Conservation (phyloP, 2,329 filamentous ascomycete species). For the Neopestalotiopsis sp. region DNA sequence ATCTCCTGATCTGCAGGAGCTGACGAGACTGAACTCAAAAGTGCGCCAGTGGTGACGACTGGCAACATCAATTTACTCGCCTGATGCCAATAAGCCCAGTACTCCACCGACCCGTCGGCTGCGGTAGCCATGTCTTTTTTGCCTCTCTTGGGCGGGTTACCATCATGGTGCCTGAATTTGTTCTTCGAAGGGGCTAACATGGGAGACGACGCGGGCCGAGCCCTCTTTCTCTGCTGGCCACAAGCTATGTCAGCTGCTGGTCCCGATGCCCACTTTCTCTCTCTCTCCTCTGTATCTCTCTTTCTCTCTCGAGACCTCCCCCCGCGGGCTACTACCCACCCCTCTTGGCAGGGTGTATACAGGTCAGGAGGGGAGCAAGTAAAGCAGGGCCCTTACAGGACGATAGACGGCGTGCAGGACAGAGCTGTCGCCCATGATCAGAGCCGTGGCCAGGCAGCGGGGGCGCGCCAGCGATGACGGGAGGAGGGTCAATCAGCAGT, state of each 20-base stretch:
- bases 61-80: background rate
- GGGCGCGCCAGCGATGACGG: background rate
- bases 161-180: background rate
- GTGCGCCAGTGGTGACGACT: background rate
- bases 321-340: background rate
- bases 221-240: constrained; percentile 14
- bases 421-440: constrained; percentile 1
- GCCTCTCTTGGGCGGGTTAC: constrained; percentile 12
- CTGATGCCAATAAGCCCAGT: background rate
- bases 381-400: constrained; percentile 14
- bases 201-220: constrained; percentile 16
- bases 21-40: constrained; percentile 8
- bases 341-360: background rate
- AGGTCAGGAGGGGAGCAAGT: background rate
- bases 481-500: background rate
- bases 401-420: background rate
- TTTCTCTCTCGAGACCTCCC: background rate
- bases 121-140: background rate
- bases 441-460: background rate
- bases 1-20: constrained; percentile 14
- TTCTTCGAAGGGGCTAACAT: background rate
- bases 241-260: constrained; percentile 2
- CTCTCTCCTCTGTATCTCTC: background rate
- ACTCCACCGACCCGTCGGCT: background rate
- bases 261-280: background rate